phyloP scores from a whole-genome alignment of 176 grass and related monocot species.

The Bothriochloa decipiens region DNA sequence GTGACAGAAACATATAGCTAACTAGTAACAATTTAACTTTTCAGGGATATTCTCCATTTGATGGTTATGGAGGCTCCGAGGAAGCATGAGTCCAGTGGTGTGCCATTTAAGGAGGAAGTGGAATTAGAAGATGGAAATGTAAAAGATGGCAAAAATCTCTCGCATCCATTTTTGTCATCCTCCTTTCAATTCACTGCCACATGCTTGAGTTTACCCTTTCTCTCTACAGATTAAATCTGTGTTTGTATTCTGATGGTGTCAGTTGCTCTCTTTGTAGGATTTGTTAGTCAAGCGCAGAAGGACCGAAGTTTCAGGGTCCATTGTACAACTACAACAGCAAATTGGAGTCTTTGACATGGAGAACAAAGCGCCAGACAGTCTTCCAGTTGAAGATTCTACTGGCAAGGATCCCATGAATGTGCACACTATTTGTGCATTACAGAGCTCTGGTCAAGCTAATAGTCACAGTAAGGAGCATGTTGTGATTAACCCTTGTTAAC shows the following conservation, averaged over 20 bases:
- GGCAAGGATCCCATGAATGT: neutral
- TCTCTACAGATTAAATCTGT: neutral
- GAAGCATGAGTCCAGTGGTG: neutral
- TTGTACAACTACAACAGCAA: conserved; percentile 6
- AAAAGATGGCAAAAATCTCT: conserved; percentile 10
- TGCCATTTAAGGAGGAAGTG: conserved; percentile 8
- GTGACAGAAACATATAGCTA: conserved; percentile 16
- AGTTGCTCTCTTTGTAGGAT: conserved; percentile 27
- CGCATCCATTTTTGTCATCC: conserved; percentile 1
- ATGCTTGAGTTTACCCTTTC: conserved; percentile 9
- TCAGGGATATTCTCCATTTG: neutral
- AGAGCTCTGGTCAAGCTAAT: conserved; percentile 25
- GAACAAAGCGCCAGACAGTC: neutral
- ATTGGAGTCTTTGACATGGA: conserved; percentile 15
- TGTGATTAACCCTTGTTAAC: neutral
- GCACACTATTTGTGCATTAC: conserved; percentile 12
- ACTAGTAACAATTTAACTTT: conserved; percentile 11
- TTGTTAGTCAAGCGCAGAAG: conserved; percentile 29
- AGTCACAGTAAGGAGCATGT: neutral
- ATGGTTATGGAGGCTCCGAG: conserved; percentile 28
- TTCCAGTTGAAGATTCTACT: neutral
- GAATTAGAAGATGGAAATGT: conserved; percentile 34
- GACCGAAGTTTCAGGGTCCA: conserved; percentile 9
- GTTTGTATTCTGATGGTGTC: conserved; percentile 7
- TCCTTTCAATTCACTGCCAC: neutral